These are phyloP conservation scores for Phytophthora vignae DNA, from an alignment of 352 stramenopile species.

Conservation along the genomic window DNA sequence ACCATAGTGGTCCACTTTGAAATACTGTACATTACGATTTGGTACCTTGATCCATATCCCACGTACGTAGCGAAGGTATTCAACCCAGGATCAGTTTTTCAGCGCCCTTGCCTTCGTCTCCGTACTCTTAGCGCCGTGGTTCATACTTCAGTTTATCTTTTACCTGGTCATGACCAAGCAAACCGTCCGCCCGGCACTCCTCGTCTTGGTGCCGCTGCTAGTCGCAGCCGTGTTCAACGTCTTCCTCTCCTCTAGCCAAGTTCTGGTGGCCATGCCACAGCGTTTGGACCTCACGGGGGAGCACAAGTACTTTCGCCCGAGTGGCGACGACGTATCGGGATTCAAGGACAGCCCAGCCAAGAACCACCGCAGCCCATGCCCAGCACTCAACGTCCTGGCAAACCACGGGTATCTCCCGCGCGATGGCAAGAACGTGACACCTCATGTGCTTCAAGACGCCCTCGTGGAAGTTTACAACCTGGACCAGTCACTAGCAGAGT, in stretches of 20 bases:
- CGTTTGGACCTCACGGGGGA: constrained; percentile 14
- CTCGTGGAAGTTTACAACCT: constrained; percentile 57
- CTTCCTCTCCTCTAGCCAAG: constrained; percentile 5
- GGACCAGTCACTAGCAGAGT: constrained; percentile 36
- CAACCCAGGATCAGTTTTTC: constrained; percentile 15
- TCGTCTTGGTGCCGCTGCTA: constrained; percentile 19
- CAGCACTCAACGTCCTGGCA: constrained; percentile 64
- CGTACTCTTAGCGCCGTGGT: neutral
- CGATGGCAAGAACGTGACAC: constrained; percentile 59
- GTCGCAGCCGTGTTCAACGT: constrained; percentile 18
- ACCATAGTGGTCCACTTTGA: neutral
- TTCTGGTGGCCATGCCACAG: neutral
- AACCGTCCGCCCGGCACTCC: constrained; percentile 12
- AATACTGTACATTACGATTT: neutral
- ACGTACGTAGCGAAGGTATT: constrained; percentile 6
- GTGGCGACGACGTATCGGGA: constrained; percentile 39
- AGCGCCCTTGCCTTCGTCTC: constrained; percentile 15
- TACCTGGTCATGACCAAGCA: constrained; percentile 17
- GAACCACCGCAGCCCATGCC: constrained; percentile 65
- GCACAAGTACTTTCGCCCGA: constrained; percentile 51
- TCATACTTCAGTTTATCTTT: constrained; percentile 19
- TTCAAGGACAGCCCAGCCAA: constrained; percentile 38
- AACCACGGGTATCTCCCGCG: constrained; percentile 72
- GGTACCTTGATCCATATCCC: neutral
- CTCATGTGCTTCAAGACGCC: constrained; percentile 37